Percentiles rank a stretch among this genome's conserved stretches.
phyloP scores from a whole-genome alignment of 179 eudicot genomes.

The Actinidia arguta region DNA sequence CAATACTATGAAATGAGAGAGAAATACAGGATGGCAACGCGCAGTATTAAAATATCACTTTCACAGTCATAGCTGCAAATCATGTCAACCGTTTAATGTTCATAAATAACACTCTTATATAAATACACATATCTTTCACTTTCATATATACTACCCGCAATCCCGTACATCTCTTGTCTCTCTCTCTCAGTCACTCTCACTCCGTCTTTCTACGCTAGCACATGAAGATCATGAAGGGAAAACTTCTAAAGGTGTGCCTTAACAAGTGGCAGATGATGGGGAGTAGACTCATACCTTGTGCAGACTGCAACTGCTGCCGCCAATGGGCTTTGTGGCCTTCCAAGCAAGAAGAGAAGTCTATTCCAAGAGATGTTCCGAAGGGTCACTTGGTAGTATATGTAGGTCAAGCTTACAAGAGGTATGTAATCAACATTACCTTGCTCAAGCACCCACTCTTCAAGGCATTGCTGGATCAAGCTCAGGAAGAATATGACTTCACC shows the following conservation, averaged over 20 bases:
- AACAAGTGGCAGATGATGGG: constrained; percentile 40
- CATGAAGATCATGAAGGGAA: constrained; percentile 33
- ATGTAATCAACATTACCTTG: constrained; percentile 53
- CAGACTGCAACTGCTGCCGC: constrained; percentile 27
- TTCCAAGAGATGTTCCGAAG: constrained; percentile 69
- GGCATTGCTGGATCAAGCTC: constrained; percentile 64
- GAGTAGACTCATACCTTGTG: constrained; percentile 29
- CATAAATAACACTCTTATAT: constrained; percentile 11
- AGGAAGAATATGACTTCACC: constrained; percentile 51
- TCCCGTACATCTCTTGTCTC: not conserved
- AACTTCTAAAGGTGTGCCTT: constrained; percentile 33
- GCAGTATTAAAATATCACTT: not conserved
- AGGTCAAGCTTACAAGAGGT: constrained; percentile 52
- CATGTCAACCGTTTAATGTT: constrained; percentile 28
- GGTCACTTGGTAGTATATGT: constrained; percentile 72
- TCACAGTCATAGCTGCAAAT: constrained; percentile 6
- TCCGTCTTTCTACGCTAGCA: not conserved
- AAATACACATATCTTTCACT: constrained; percentile 1
- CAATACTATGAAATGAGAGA: constrained; percentile 11
- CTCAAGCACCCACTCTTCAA: constrained; percentile 60
- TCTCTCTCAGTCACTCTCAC: constrained; percentile 10
- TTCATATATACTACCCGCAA: constrained; percentile 16
- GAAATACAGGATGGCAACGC: constrained; percentile 20
- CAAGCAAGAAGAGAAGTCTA: constrained; percentile 35
- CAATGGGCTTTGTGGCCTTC: constrained; percentile 40